phyloP scores from a whole-genome alignment of 352 stramenopile genomes.

The Globisporangium recalcitrans region DNA sequence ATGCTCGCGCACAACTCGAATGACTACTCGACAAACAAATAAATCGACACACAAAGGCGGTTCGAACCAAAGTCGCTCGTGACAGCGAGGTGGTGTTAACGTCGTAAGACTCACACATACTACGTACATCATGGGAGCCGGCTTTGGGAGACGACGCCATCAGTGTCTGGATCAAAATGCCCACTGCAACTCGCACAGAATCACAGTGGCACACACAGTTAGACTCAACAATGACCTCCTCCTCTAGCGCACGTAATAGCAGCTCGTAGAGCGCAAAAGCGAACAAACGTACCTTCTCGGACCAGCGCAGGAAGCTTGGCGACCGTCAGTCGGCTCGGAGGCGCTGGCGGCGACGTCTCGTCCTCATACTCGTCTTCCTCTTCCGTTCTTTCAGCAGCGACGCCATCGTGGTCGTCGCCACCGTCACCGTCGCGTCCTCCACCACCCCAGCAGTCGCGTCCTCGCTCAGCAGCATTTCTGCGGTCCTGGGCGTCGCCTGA shows the following conservation, averaged over 20 bases:
- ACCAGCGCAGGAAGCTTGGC: conserved; percentile 17
- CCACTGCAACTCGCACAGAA: conserved; percentile 4
- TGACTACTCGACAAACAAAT: conserved; percentile 16
- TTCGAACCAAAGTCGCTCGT: too few relatives aligned
- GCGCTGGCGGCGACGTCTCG: background rate
- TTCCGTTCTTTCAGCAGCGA: too few relatives aligned
- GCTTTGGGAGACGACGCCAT: conserved; percentile 7
- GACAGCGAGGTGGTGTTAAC: too few relatives aligned
- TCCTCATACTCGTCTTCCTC: too few relatives aligned
- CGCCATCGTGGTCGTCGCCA: background rate
- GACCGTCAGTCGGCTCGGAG: conserved; percentile 4
- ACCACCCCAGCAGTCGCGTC: background rate
- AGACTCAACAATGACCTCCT: background rate
- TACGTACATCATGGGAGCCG: conserved; percentile 6
- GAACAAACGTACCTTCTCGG: conserved; percentile 10
- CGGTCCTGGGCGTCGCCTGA: background rate
- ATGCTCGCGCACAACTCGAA: conserved; percentile 32
- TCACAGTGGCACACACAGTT: background rate
- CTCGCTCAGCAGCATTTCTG: background rate
- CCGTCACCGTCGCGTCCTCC: background rate
- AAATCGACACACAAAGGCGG: background rate
- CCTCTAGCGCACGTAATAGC: too few relatives aligned
- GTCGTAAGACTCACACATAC: too few relatives aligned
- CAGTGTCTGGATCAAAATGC: conserved; percentile 13
- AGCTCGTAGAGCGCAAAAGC: background rate